Evolutionary conservation across 2,329 filamentous ascomycete species (phyloP).

Genomic region (Calycina herbarum): DNA sequence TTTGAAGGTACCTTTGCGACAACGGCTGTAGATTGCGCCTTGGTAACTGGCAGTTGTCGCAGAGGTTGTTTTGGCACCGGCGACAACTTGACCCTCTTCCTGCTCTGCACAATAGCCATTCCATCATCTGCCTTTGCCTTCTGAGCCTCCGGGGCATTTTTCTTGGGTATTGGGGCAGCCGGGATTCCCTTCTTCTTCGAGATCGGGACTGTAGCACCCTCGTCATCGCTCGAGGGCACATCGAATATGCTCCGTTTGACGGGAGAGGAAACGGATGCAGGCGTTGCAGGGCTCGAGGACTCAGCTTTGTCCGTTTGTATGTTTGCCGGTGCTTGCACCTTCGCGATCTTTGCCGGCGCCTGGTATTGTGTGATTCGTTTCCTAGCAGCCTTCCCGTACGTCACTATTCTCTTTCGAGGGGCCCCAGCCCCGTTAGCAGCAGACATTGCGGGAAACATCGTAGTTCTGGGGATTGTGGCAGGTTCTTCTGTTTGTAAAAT

Average conservation of each 20-base stretch:
- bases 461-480: background rate
- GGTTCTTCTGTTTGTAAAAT: background rate
- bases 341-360: conserved; percentile 1
- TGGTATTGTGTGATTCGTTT: conserved; percentile 34
- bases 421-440: conserved; percentile 27
- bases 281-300: background rate
- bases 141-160: conserved; percentile 6
- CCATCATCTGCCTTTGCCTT: conserved; percentile 19
- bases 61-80: conserved; percentile 15
- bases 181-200: conserved; percentile 19
- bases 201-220: conserved; percentile 14
- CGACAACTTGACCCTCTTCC: conserved; percentile 34
- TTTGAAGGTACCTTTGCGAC: conserved; percentile 1
- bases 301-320: conserved; percentile 1
- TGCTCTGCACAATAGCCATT: conserved; percentile 18
- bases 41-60: background rate
- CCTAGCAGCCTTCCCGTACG: conserved; percentile 37
- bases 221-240: conserved; percentile 23
- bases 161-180: conserved; percentile 3
- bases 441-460: conserved; percentile 30
- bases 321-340: background rate
- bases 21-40: background rate
- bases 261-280: background rate
- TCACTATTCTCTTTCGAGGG: conserved; percentile 35
- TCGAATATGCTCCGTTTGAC: background rate